Base-by-base conservation (phyloP, 352 stramenopile species). In the Globisporangium barbulae region DNA sequence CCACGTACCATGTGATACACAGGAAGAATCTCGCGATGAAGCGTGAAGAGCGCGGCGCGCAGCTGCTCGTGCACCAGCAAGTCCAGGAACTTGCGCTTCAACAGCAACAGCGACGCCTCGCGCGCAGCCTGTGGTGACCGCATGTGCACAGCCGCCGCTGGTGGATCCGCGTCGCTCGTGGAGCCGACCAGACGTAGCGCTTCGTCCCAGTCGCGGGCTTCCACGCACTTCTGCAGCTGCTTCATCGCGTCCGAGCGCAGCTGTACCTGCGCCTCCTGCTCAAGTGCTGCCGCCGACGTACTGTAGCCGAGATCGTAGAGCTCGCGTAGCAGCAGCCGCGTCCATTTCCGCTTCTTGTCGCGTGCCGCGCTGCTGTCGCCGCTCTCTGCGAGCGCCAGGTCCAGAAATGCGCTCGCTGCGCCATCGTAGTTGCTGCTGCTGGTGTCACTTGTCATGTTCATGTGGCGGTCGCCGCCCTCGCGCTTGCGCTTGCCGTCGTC, bases 61-160 rank as follows among this genome's bases (percentile, higher is more conserved):
- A 90, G 45, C 59, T 90, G 68, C 8, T 73, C 63, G 3, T 66
- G 33, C 12, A 85, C 35, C 41, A 93, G 25, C 15, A 77, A 54
- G 9, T 89, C 77, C 9, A 90, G 69, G 53, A 77, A 91, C 61
- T 93, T 91, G n/a, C 77, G 65, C 67, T 88, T 80, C 39, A 90
- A 69, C 54, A 93, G 60, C 59, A 91, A 33, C 55, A 90, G 50
- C 41, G 67, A 60, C 1, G 84, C 75, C 44, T 85, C 75, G 1
- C 74, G 72, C 2, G 64, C 55, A 0, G 80, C 82, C 7, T 63
- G 31, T 0, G 59, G 37, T 4, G 82, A 90, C 54, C 77, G 76
- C 84, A 91, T 90, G 21, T 67, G 50, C 33, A 78, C 59, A 0
- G 47, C 39, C 15, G 22, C 1, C 30, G 12, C 2, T 37, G 15